Conservation (phyloP, 371 early-diverging fungal species). For the Nematocida sp. region DNA sequence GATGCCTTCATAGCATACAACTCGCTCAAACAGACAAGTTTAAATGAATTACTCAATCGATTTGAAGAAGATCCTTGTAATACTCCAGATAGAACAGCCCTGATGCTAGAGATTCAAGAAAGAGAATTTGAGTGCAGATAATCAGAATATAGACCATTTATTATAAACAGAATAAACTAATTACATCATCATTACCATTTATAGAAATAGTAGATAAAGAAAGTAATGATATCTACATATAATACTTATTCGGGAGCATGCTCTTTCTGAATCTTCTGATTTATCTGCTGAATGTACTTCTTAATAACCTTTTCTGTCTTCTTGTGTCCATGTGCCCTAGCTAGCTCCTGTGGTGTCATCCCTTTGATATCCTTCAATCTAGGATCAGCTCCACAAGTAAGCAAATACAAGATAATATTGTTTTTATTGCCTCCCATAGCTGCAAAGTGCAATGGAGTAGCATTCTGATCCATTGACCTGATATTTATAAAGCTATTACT, state of each 20-base stretch:
- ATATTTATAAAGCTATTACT: conserved; percentile 31
- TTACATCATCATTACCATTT: too few species aligned
- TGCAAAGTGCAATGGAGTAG: conserved; percentile 47
- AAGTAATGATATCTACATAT: background rate
- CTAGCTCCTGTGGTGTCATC: conserved; percentile 25
- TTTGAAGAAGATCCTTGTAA: conserved; percentile 37
- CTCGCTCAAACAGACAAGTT: background rate
- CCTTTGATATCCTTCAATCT: conserved; percentile 41
- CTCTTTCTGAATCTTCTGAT: conserved; percentile 1
- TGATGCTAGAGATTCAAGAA: conserved; percentile 33
- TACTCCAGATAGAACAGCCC: background rate
- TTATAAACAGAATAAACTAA: too few species aligned
- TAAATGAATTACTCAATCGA: background rate
- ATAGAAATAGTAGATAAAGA: too few species aligned
- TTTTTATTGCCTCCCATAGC: conserved; percentile 50
- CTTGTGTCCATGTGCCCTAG: conserved; percentile 45
- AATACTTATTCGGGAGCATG: background rate
- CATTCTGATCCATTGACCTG: conserved; percentile 24
- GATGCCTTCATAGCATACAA: conserved; percentile 22
- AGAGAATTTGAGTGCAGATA: conserved; percentile 14
- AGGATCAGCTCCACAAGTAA: conserved; percentile 43
- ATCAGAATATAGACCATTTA: too few species aligned
- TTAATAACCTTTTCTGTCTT: conserved; percentile 45
- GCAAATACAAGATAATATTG: conserved; percentile 45
- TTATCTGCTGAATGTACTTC: conserved; percentile 35